Base-by-base conservation (phyloP, 2,329 filamentous ascomycete genomes). In the Paramyrothecium roridum region DNA sequence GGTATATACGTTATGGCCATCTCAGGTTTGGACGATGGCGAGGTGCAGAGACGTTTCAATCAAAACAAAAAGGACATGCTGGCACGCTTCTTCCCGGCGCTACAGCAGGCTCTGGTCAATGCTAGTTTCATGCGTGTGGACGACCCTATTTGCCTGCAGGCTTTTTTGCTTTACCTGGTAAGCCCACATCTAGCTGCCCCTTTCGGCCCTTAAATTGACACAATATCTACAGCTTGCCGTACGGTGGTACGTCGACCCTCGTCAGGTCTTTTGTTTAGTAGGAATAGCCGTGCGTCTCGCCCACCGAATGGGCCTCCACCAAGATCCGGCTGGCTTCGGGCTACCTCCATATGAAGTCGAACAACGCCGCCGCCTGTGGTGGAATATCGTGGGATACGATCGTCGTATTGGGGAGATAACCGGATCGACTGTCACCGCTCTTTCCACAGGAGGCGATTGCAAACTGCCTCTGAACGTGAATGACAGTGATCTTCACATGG, bases 321-420 rank as follows among this genome's bases (percentile, higher is more conserved):
- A 77, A 43, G 87, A 91, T 64, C 77, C 81, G 2, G 74, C 73
- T 2, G 76, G 82, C 54, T 80, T 80, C 52, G 78, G 68, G 4
- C 62, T 84, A 3, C 74, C 70, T 3, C 80, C 76, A 33, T 89
- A 85, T 53, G 87, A 91, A 63, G 80, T 83, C 3, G 88, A 91
- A 70, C 81, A 89, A 70, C 81, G 87, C n/a, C 81, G 88, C 51
- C 79, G 88, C 40, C 73, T 91, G 2, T 91, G 87, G 88, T 91
- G 87, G 87, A 83, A 85, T 33, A 76, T 92, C 17, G 78, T 87
- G 16, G 76, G 84, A 23, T 87, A 90, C 60, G 89, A 92, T 67
- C 78, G 81, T 57, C 85, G 88, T 21, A 81, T 90, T 40, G 80
- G 85, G 55, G 88, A 91, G 66, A 81, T 90, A 68, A 80, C 83